A percentile compares a stretch with the other conserved stretches of the same genome.
These are phyloP conservation scores for Diplodia sapinea DNA, from an alignment of 2,329 filamentous ascomycete genomes.

Conservation along the genomic window DNA sequence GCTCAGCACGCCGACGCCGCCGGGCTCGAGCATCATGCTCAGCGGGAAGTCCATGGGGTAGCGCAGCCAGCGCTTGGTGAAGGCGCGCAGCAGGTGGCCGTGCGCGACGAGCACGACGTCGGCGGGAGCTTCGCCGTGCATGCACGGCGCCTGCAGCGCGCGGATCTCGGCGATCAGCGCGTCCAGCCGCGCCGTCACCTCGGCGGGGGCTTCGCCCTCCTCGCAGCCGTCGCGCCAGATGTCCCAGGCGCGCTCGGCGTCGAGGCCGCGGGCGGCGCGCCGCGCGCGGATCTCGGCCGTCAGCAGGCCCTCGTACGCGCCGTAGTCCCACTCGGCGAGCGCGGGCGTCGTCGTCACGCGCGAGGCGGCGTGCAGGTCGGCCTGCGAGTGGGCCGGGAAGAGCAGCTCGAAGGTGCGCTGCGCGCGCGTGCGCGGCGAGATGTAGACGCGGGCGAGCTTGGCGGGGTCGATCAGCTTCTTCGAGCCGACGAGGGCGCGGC, in stretches of 20 bases:
- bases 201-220: conserved; percentile 77
- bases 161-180: conserved; percentile 74
- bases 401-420: conserved; percentile 57
- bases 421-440: conserved; percentile 59
- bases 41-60: conserved; percentile 72
- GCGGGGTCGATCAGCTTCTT: conserved; percentile 59
- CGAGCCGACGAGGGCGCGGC: conserved; percentile 55
- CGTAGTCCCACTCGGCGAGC: conserved; percentile 87
- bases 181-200: conserved; percentile 75
- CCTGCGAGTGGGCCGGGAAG: conserved; percentile 35
- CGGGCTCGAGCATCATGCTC: conserved; percentile 77
- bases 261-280: conserved; percentile 64
- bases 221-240: conserved; percentile 91
- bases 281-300: conserved; percentile 66
- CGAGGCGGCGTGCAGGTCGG: conserved; percentile 9
- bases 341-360: conserved; percentile 71
- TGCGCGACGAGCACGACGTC: conserved; percentile 83
- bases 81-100: conserved; percentile 81
- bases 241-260: conserved; percentile 69
- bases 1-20: conserved; percentile 81
- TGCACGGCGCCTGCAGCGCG: conserved; percentile 59
- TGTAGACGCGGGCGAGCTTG: conserved; percentile 55
- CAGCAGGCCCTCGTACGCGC: conserved; percentile 82
- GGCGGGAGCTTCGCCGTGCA: conserved; percentile 54
- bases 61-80: conserved; percentile 81